Conservation (phyloP, 2,329 filamentous ascomycete genomes). For the Cercospora nicotianae region DNA sequence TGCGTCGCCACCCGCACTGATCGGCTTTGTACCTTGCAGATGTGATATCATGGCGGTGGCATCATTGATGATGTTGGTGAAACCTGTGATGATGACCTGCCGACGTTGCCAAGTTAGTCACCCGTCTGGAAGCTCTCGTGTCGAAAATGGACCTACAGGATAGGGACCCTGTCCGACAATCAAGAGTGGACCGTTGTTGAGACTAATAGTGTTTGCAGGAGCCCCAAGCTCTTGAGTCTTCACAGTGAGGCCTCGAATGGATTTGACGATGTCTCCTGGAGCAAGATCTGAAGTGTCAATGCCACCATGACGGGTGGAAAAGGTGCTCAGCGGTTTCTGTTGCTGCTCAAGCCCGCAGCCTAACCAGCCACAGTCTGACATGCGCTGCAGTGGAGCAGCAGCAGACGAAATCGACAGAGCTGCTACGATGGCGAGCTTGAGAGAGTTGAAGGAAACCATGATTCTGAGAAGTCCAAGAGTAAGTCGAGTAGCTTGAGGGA, state of each 20-base stretch:
- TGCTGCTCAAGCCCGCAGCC: not conserved
- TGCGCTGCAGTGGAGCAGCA: not conserved
- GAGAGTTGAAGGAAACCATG: not conserved
- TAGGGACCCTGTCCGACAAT: not conserved
- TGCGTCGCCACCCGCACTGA: not conserved
- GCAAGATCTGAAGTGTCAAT: not conserved
- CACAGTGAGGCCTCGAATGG: not conserved
- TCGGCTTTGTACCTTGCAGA: not conserved
- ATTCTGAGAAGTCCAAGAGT: not conserved
- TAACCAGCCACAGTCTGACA: not conserved
- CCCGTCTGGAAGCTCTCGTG: too few relatives aligned
- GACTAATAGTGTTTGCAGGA: not conserved
- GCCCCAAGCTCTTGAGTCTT: not conserved
- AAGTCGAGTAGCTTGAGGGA: not conserved
- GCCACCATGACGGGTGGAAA: not conserved
- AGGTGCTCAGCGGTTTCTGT: not conserved
- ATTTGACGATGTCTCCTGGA: not conserved
- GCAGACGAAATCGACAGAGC: not conserved
- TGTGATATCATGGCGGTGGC: not conserved
- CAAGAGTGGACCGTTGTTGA: not conserved
- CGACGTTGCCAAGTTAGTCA: too few relatives aligned
- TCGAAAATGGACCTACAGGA: too few relatives aligned
- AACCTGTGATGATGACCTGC: not conserved
- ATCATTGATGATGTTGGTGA: not conserved
- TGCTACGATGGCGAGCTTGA: not conserved